Evolutionary conservation across 805 yeast species (phyloP).

Genomic region (Komagataella phaffii): DNA sequence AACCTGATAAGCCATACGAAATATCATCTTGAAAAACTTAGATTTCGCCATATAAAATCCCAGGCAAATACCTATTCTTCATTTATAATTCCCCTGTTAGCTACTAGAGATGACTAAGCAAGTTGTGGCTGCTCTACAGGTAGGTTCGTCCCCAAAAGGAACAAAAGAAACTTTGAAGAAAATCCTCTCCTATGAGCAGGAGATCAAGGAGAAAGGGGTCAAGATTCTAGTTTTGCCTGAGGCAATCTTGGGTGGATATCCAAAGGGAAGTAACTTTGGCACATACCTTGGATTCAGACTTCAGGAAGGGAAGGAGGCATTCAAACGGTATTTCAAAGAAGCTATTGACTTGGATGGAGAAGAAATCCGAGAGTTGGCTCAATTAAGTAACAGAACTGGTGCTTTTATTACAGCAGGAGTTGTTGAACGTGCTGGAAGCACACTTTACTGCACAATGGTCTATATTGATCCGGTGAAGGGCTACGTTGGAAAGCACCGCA

Average conservation of each 20-base stretch:
- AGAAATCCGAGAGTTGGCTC: slow-evolving; percentile 20
- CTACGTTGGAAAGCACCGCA: slow-evolving; percentile 27
- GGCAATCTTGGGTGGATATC: slow-evolving; percentile 32
- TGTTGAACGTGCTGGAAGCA: slow-evolving; percentile 23
- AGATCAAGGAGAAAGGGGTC: slow-evolving; percentile 17
- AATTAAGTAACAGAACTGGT: slow-evolving; percentile 18
- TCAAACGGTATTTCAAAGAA: slow-evolving; percentile 19
- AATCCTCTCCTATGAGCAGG: slow-evolving; percentile 23
- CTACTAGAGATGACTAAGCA: slow-evolving; percentile 10
- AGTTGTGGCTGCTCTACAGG: slow-evolving; percentile 28
- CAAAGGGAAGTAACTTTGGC: slow-evolving; percentile 29
- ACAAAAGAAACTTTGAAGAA: slow-evolving; percentile 22
- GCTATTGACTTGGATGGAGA: slow-evolving; percentile 22
- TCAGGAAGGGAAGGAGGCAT: slow-evolving; percentile 26
- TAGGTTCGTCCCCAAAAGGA: slow-evolving; percentile 24
- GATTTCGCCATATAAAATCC: too few species aligned
- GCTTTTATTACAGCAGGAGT: slow-evolving; percentile 25
- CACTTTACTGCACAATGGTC: slow-evolving; percentile 26
- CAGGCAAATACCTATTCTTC: too few species aligned
- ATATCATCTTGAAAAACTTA: background rate
- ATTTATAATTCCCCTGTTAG: background rate
- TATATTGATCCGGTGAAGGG: slow-evolving; percentile 25
- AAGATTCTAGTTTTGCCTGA: slow-evolving; percentile 30
- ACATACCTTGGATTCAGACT: slow-evolving; percentile 27
- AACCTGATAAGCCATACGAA: background rate